Conservation (phyloP, 2,329 filamentous ascomycete genomes). For the Periglandula ipomoeae region DNA sequence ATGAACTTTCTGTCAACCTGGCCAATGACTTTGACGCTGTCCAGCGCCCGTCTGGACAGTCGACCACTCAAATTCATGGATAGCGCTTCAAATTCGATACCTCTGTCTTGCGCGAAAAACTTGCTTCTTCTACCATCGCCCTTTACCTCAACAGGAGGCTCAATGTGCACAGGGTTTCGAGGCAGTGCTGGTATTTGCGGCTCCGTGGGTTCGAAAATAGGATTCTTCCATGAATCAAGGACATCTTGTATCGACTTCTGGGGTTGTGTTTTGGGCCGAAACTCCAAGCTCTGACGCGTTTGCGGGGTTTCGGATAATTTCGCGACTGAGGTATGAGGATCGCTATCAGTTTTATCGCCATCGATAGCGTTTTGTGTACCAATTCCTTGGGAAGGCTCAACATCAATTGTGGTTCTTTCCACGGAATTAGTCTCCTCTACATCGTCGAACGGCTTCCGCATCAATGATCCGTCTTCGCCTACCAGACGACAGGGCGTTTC, state of each 20-base stretch:
- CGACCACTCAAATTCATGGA: slow-evolving; percentile 26
- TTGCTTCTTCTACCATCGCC: slow-evolving; percentile 6
- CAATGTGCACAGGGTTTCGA: slow-evolving; percentile 8
- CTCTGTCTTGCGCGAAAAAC: slow-evolving; percentile 7
- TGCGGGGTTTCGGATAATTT: neutral
- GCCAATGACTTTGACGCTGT: slow-evolving; percentile 55
- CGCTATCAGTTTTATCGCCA: neutral
- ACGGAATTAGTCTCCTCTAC: neutral
- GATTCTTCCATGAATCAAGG: slow-evolving; percentile 63
- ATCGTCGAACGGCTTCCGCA: slow-evolving; percentile 37
- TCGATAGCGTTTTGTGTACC: neutral
- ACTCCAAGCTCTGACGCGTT: slow-evolving; percentile 2
- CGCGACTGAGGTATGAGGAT: neutral
- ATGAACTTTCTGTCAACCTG: slow-evolving; percentile 93
- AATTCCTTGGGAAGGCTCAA: no score
- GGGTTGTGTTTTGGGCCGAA: slow-evolving; percentile 9
- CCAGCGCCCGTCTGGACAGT: slow-evolving; percentile 55
- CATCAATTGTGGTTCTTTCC: no score
- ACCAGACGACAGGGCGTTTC: slow-evolving; percentile 20
- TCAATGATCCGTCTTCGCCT: slow-evolving; percentile 30
- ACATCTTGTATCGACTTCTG: slow-evolving; percentile 51
- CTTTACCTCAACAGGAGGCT: slow-evolving; percentile 2
- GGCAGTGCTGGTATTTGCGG: slow-evolving; percentile 33
- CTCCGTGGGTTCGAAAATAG: slow-evolving; percentile 53
- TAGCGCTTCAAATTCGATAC: slow-evolving; percentile 20